Conservation (phyloP, 345 rosid species). For the Brassica juncea region DNA sequence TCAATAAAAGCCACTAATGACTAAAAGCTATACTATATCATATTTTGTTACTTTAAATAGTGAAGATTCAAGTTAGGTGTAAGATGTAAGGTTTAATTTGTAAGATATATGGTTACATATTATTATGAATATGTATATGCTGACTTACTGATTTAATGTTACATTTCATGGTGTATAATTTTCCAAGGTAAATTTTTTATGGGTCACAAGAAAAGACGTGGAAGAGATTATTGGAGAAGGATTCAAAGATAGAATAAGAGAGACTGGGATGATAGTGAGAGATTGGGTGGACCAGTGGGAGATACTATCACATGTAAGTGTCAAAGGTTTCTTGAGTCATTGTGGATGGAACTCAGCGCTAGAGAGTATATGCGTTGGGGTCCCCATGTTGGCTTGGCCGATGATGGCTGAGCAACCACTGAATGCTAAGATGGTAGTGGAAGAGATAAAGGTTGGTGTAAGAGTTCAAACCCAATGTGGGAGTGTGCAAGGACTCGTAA, state of each 20-base stretch:
- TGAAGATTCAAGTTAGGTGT: not conserved
- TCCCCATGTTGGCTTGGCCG: constrained; percentile 83
- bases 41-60: not conserved
- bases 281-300: constrained; percentile 76
- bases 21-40: not conserved
- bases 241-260: constrained; percentile 51
- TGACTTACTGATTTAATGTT: not conserved
- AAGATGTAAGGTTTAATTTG: not conserved
- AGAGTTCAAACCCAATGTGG: constrained; percentile 57
- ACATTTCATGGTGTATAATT: not conserved
- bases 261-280: constrained; percentile 56
- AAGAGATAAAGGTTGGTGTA: constrained; percentile 62
- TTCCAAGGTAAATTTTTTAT: constrained; percentile 50
- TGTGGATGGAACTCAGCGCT: constrained; percentile 86
- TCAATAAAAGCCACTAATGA: not conserved
- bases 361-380: constrained; percentile 70
- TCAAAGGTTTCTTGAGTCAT: constrained; percentile 72
- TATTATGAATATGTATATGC: not conserved
- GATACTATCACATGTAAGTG: constrained; percentile 55
- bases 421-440: constrained; percentile 64
- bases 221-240: constrained; percentile 43
- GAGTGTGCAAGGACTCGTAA: constrained; percentile 50
- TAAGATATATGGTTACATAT: not conserved
- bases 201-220: constrained; percentile 58
- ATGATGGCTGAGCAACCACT: constrained; percentile 76